phyloP scores from a whole-genome alignment of 2,329 filamentous ascomycete species.

The Rasamsonia emersonii region DNA sequence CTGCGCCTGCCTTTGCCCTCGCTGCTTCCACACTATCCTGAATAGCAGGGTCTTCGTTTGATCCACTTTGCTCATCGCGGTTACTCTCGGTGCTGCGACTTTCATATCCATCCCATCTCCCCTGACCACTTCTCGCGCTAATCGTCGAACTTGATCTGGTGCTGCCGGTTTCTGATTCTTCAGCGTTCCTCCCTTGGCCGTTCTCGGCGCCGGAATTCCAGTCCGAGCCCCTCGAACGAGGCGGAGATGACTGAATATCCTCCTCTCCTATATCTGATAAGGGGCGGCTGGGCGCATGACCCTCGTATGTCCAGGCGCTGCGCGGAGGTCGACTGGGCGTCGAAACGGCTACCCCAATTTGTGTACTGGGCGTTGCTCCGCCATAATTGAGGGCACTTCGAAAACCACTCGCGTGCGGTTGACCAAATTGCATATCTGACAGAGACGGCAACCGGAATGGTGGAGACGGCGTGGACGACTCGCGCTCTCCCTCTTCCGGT shows the following conservation, averaged over 20 bases:
- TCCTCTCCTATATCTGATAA: slow-evolving; percentile 40
- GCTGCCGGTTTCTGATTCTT: slow-evolving; percentile 29
- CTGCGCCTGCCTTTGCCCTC: slow-evolving; percentile 7
- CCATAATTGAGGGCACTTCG: slow-evolving; percentile 16
- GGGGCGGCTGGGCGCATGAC: slow-evolving; percentile 31
- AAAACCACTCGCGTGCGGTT: too few relatives aligned
- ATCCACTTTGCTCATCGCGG: neutral
- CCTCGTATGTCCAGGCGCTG: slow-evolving; percentile 26
- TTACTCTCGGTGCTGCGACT: slow-evolving; percentile 4
- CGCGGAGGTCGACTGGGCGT: slow-evolving; percentile 18
- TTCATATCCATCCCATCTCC: slow-evolving; percentile 9
- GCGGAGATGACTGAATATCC: slow-evolving; percentile 21
- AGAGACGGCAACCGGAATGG: slow-evolving; percentile 42
- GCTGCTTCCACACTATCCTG: slow-evolving; percentile 7
- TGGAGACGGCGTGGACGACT: slow-evolving; percentile 43
- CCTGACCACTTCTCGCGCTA: slow-evolving; percentile 18
- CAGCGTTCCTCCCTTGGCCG: slow-evolving; percentile 16
- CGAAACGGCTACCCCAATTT: slow-evolving; percentile 5
- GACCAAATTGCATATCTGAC: slow-evolving; percentile 31
- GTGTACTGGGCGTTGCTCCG: slow-evolving; percentile 7
- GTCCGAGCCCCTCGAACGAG: slow-evolving; percentile 6
- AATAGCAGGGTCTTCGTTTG: slow-evolving; percentile 3
- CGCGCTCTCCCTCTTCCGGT: slow-evolving; percentile 53
- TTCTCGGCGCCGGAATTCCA: slow-evolving; percentile 3
- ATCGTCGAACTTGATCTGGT: slow-evolving; percentile 30